A percentile compares a stretch with the other conserved stretches of the same genome.
phyloP scores from a whole-genome alignment of 2,329 filamentous ascomycete genomes.

The Xylaria polymorpha region DNA sequence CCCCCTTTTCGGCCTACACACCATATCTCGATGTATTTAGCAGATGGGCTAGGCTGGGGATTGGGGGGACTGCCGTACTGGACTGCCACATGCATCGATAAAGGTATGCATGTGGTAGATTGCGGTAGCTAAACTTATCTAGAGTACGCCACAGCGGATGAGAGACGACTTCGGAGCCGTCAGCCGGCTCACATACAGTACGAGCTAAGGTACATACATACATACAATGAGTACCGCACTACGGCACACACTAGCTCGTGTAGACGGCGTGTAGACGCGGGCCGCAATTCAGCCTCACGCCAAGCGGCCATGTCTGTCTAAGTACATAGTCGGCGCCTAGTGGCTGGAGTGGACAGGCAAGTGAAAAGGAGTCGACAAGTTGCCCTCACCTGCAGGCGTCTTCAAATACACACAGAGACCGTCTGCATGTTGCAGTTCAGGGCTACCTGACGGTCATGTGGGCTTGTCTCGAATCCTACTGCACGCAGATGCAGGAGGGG shows the following conservation, averaged over 20 bases:
- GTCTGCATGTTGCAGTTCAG: slow-evolving; percentile 38
- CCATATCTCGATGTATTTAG: slow-evolving; percentile 25
- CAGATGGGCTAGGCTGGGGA: slow-evolving; percentile 24
- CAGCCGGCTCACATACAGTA: slow-evolving; percentile 27
- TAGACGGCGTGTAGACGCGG: slow-evolving; percentile 30
- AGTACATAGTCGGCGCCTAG: neutral
- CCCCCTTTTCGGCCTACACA: slow-evolving; percentile 18
- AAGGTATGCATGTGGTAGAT: slow-evolving; percentile 28
- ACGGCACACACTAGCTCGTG: slow-evolving; percentile 8
- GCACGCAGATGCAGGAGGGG: slow-evolving; percentile 33
- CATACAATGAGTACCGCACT: neutral
- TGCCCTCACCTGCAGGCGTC: slow-evolving; percentile 27
- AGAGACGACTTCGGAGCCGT: slow-evolving; percentile 16
- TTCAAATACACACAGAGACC: slow-evolving; percentile 18
- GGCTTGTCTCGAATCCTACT: slow-evolving; percentile 37
- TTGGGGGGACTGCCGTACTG: slow-evolving; percentile 5
- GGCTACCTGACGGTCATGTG: slow-evolving; percentile 37
- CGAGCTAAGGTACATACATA: neutral
- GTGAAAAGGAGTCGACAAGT: slow-evolving; percentile 26
- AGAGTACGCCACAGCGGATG: slow-evolving; percentile 30
- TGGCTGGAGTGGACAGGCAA: slow-evolving; percentile 9
- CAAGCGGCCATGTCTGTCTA: slow-evolving; percentile 9
- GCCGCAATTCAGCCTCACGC: slow-evolving; percentile 38
- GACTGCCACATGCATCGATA: slow-evolving; percentile 25
- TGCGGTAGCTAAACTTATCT: slow-evolving; percentile 28